Evolutionary conservation across 2,329 filamentous ascomycete genomes (phyloP).

Genomic region (Penicillium corylophilum): DNA sequence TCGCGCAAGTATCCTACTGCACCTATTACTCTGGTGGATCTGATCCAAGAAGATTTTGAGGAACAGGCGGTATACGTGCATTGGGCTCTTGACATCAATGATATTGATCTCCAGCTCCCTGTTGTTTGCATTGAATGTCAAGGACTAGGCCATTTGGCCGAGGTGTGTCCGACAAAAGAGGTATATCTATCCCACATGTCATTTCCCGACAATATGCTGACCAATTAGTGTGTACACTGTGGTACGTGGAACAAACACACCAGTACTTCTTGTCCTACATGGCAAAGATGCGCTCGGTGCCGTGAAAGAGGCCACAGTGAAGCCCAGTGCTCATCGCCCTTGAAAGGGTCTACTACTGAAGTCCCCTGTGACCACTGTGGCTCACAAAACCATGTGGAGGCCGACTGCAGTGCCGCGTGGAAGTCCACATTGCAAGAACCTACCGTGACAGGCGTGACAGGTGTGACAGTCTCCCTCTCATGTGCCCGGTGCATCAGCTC

Average conservation of each 20-base stretch:
- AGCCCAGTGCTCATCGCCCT: conserved; percentile 56
- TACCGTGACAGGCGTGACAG: conserved; percentile 26
- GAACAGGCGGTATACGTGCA: conserved; percentile 41
- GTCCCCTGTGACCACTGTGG: conserved; percentile 63
- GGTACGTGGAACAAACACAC: conserved; percentile 42
- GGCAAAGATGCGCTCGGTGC: conserved; percentile 55
- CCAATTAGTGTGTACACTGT: conserved; percentile 43
- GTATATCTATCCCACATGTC: conserved; percentile 22
- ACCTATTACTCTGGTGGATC: conserved; percentile 38
- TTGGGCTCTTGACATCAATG: conserved; percentile 38
- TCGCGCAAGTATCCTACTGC: conserved; percentile 35
- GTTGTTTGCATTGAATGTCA: conserved; percentile 46
- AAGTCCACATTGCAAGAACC: conserved; percentile 33
- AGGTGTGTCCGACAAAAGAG: conserved; percentile 45
- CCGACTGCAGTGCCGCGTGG: conserved; percentile 62
- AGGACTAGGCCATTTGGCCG: conserved; percentile 43
- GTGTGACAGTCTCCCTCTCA: conserved; percentile 44
- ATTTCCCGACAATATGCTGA: neutral
- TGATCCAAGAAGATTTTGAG: conserved; percentile 41
- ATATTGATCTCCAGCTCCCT: conserved; percentile 42
- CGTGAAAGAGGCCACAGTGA: conserved; percentile 60
- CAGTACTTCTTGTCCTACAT: conserved; percentile 40
- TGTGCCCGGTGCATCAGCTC: conserved; percentile 46
- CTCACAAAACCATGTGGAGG: conserved; percentile 57
- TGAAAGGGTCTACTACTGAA: conserved; percentile 54